Evolutionary conservation across 805 yeast genomes (phyloP).

Genomic region (Saturnispora serradocipensis): DNA sequence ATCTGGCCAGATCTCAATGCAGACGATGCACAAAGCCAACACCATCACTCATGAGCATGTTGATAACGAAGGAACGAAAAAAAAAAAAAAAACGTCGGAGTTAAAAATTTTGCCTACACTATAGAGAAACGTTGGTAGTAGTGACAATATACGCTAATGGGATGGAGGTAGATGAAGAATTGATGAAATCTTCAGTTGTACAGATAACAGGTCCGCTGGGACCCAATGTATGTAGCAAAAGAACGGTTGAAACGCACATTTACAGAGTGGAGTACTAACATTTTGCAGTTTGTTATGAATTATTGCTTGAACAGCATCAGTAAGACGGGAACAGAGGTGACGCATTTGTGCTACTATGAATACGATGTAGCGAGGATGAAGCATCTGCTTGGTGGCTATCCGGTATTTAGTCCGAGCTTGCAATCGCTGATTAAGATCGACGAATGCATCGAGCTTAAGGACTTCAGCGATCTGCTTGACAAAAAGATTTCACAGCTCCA

Average conservation of each 20-base stretch:
- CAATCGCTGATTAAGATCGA: background rate
- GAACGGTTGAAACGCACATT: background rate
- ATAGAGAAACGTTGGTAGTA: background rate
- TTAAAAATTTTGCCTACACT: background rate
- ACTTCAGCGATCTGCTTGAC: background rate
- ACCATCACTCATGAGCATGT: background rate
- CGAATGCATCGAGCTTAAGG: background rate
- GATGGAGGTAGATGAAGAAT: background rate
- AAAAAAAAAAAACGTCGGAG: background rate
- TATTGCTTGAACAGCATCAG: conserved; percentile 12
- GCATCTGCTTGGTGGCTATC: background rate
- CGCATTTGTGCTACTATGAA: background rate
- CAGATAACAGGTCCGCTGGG: background rate
- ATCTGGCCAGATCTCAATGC: no score
- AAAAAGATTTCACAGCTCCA: background rate
- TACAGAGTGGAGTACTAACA: background rate
- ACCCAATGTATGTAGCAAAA: background rate
- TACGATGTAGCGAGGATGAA: conserved; percentile 1
- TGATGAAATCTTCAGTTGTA: background rate
- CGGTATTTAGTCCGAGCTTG: background rate
- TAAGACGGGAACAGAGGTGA: background rate
- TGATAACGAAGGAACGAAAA: background rate
- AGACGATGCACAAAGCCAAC: no score
- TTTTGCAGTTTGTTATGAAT: conserved; percentile 13
- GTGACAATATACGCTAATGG: background rate